A percentile compares a stretch with the other conserved stretches of the same genome.
Conservation (phyloP, 768 basidiomycete genomes). For the Leccinum aurantiacum region DNA sequence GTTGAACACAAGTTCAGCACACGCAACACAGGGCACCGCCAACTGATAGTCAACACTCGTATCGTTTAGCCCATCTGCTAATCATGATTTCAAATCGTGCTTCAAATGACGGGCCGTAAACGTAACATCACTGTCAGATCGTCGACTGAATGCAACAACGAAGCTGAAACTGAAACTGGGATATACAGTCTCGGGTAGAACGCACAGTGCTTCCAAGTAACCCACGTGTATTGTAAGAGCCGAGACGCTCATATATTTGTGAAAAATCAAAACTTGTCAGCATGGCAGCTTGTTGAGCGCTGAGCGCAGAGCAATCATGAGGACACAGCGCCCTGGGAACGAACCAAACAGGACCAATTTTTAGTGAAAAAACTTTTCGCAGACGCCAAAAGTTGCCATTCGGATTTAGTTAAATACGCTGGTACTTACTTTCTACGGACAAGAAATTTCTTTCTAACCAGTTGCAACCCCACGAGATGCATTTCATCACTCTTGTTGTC, state of each 20-base stretch:
- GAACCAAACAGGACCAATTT: constrained; percentile 24
- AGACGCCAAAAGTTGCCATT: neutral
- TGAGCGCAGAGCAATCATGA: too few relatives aligned
- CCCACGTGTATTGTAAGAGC: neutral
- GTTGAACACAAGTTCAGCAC: neutral
- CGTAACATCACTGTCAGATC: neutral
- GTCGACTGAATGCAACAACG: neutral
- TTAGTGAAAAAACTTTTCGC: constrained; percentile 21
- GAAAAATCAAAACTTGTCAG: neutral
- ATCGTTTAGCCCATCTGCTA: too few relatives aligned
- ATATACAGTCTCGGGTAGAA: neutral
- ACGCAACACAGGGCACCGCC: neutral
- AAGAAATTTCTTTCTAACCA: neutral
- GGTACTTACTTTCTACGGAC: neutral
- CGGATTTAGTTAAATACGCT: constrained; percentile 10
- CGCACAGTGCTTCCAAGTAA: neutral
- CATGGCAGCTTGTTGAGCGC: neutral
- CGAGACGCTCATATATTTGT: neutral
- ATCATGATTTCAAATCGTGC: neutral
- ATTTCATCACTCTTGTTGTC: constrained; percentile 34
- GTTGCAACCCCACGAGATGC: constrained; percentile 29
- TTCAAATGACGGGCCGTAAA: neutral
- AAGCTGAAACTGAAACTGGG: neutral
- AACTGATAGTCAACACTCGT: too few relatives aligned
- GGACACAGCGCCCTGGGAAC: neutral